Evolutionary conservation across 129 eudicot species (phyloP), one percentile per base, ranked within the genome.

Genomic region (Solidago caesia): DNA sequence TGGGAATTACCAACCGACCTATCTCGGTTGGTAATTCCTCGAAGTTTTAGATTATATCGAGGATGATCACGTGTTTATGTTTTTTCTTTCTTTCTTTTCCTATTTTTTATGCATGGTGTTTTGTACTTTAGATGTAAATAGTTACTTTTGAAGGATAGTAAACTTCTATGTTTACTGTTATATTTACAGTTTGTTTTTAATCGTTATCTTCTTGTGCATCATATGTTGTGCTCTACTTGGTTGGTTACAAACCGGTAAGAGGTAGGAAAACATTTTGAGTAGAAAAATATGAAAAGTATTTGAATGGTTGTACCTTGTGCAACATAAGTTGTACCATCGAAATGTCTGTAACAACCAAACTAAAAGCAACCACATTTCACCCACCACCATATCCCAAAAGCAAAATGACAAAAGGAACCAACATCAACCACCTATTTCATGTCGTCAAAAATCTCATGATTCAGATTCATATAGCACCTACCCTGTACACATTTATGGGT

Each of bases 1-100:
- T 88, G 27, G 95, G 95, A 21, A 73, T 86, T 10, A 33, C 81
- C 1, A 80, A 73, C 51, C 80, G 91, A 42, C 80, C 84, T 27
- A 79, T 88, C 6, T 81, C 86, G 15, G 80, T 83, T 1, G 84
- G 89, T 21, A 80, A 85, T 49, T 85, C 44, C 4, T 78, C 75
- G 57, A 16, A 33, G 33, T 6, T 58, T 46, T 67, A 25, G 0
- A 10, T 41, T 16, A 67, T 15, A 41, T 47, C 45, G 48, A 14
- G 43, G 1, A 33, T 27, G 13, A 33, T 43, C 39, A 57, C 44
- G 12, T 63, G 42, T 49, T 14, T 2, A 2, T 70, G 46, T 62
- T 78, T 44, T 43, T 8, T 29, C 46, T 12, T 49, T 60, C 5
- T 61, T 8, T 33, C 2, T 33, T 33, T 33, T 33, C 39, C 39